Percentiles rank a stretch among this genome's conserved stretches.
phyloP scores from a whole-genome alignment of 208 protist genomes.

The Wallacemonas sp. region DNA sequence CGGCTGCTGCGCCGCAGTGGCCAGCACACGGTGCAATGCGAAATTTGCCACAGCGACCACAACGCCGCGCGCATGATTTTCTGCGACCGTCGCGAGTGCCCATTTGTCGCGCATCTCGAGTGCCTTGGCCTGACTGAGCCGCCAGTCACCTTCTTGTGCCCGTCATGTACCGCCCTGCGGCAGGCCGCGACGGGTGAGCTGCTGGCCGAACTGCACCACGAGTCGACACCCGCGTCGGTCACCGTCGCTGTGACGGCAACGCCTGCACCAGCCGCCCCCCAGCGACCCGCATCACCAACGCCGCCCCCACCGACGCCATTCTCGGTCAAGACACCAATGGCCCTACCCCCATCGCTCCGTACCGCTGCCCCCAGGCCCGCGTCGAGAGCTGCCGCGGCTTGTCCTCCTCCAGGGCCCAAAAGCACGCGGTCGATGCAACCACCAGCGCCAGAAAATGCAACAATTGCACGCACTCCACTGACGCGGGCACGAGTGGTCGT shows the following conservation, averaged over 20 bases:
- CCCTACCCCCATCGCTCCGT: background rate
- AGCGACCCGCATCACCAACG: too few relatives aligned
- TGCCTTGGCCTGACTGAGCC: constrained; percentile 63
- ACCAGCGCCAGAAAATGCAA: too few relatives aligned
- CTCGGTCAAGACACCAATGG: background rate
- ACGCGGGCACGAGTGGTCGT: constrained; percentile 1
- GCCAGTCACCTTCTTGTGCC: constrained; percentile 74
- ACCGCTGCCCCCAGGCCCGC: background rate
- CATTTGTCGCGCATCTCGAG: constrained; percentile 73
- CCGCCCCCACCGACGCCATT: too few relatives aligned
- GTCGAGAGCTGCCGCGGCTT: background rate
- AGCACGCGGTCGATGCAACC: too few relatives aligned
- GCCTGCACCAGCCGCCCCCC: too few relatives aligned
- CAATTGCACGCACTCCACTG: too few relatives aligned
- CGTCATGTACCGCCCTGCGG: constrained; percentile 37
- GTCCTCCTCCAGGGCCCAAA: too few relatives aligned
- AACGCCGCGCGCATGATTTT: constrained; percentile 83
- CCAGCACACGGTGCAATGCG: constrained; percentile 34
- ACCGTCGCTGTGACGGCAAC: background rate
- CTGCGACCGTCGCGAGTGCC: constrained; percentile 79
- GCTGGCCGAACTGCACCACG: background rate
- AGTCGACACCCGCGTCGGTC: background rate
- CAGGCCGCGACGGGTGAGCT: constrained; percentile 14
- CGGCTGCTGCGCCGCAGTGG: background rate
- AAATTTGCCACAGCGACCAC: constrained; percentile 52